These are phyloP conservation scores for Orbilia blumenaviensis DNA, from an alignment of 2,329 filamentous ascomycete genomes.

Conservation along the genomic window DNA sequence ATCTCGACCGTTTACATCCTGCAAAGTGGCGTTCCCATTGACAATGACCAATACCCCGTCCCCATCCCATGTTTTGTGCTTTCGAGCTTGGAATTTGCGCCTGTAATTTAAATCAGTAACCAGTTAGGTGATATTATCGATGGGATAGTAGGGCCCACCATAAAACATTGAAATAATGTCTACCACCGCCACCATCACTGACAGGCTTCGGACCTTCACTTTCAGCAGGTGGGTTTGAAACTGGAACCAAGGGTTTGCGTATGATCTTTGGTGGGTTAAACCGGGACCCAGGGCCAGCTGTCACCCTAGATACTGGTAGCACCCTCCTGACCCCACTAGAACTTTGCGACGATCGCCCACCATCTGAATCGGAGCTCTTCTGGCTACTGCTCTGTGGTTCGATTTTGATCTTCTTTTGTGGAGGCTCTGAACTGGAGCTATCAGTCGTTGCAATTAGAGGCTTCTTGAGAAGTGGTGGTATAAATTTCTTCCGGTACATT, in stretches of 20 bases:
- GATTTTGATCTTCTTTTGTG: slow-evolving; percentile 55
- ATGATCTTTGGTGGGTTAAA: slow-evolving; percentile 25
- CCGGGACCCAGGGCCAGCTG: slow-evolving; percentile 16
- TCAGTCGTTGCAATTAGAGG: slow-evolving; percentile 23
- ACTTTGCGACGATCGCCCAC: slow-evolving; percentile 1
- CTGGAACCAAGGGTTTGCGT: slow-evolving; percentile 21
- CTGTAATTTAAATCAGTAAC: no score
- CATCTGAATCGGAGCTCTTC: slow-evolving; percentile 16
- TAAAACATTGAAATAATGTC: slow-evolving; percentile 63
- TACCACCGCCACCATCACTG: not conserved
- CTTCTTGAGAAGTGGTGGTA: slow-evolving; percentile 56
- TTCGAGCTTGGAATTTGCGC: slow-evolving; percentile 76
- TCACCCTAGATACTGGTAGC: slow-evolving; percentile 48
- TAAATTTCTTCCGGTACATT: slow-evolving; percentile 56
- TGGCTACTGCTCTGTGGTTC: slow-evolving; percentile 29
- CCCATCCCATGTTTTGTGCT: slow-evolving; percentile 80
- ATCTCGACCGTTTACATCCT: slow-evolving; percentile 71
- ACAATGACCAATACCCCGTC: slow-evolving; percentile 72
- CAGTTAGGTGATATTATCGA: no score
- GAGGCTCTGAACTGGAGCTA: slow-evolving; percentile 46
- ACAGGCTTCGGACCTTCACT: not conserved
- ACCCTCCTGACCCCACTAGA: slow-evolving; percentile 37
- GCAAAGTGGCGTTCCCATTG: slow-evolving; percentile 69
- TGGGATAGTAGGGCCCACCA: slow-evolving; percentile 62
- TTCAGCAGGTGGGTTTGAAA: slow-evolving; percentile 15